phyloP scores from a whole-genome alignment of 164 flowering plant genomes.

The Tetrastigma voinierianum region DNA sequence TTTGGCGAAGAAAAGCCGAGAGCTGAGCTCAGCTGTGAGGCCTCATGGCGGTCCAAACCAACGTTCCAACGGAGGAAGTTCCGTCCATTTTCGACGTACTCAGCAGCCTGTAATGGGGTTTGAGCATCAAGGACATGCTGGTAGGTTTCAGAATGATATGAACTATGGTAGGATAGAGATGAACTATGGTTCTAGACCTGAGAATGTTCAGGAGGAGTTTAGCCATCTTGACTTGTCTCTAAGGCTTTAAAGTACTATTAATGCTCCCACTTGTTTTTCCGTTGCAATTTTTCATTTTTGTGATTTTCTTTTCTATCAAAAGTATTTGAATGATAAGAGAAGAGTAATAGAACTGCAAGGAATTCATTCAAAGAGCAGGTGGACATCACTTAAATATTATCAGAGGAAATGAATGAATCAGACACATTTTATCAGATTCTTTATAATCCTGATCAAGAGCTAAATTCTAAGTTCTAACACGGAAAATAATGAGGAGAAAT shows the following conservation, averaged over 20 bases:
- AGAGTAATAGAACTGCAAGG: too few species aligned
- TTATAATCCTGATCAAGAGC: too few species aligned
- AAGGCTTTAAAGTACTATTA: conserved; percentile 48
- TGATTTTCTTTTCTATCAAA: background rate
- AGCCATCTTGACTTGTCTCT: conserved; percentile 62
- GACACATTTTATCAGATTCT: too few species aligned
- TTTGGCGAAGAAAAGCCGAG: conserved; percentile 66
- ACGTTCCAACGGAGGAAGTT: background rate
- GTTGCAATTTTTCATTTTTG: background rate
- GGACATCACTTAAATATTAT: too few species aligned
- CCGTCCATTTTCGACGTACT: conserved; percentile 1
- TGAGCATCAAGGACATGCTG: conserved; percentile 20
- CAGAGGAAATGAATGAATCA: too few species aligned
- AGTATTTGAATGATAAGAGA: too few species aligned
- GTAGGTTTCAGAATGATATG: conserved; percentile 11
- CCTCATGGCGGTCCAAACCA: conserved; percentile 21
- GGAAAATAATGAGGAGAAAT: too few species aligned
- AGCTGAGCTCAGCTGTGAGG: conserved; percentile 30
- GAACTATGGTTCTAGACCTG: conserved; percentile 12
- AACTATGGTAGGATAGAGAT: conserved; percentile 16
- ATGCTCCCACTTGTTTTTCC: background rate
- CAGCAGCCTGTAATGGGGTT: background rate
- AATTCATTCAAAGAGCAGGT: too few species aligned
- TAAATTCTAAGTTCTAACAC: too few species aligned
- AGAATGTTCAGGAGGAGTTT: conserved; percentile 35